Percentiles rank a stretch among this genome's conserved stretches.
These are phyloP conservation scores for Chaetomiaceae sp. DNA, from an alignment of 2,329 filamentous ascomycete species.

Conservation along the genomic window DNA sequence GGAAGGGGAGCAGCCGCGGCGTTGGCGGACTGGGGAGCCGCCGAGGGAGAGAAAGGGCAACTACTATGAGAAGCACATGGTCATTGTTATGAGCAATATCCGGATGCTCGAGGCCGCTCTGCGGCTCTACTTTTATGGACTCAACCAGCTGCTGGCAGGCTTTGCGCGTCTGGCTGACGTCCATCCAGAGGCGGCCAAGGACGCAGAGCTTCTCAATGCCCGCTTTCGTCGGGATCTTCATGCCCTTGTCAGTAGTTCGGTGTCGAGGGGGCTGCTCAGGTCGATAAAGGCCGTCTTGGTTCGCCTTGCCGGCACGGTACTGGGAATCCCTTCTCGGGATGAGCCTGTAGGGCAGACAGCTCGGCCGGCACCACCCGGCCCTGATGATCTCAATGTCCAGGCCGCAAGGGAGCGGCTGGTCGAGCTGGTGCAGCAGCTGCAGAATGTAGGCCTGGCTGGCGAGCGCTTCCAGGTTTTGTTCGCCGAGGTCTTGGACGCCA, in stretches of 20 bases:
- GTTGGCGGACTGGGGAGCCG: neutral
- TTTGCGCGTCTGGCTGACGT: slow-evolving; percentile 32
- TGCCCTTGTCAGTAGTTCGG: slow-evolving; percentile 60
- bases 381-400: slow-evolving; percentile 30
- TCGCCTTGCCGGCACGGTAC: slow-evolving; percentile 46
- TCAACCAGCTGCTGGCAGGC: slow-evolving; percentile 47
- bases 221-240: slow-evolving; percentile 57
- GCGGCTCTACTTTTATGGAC: slow-evolving; percentile 51
- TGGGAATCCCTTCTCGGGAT: slow-evolving; percentile 33
- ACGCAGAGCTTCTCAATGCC: slow-evolving; percentile 36
- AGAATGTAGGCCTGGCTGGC: slow-evolving; percentile 62
- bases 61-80: slow-evolving; percentile 40
- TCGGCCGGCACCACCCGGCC: slow-evolving; percentile 23
- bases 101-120: slow-evolving; percentile 56
- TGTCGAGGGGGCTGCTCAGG: slow-evolving; percentile 47
- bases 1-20: neutral
- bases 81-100: slow-evolving; percentile 45
- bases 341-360: slow-evolving; percentile 6
- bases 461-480: slow-evolving; percentile 66
- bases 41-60: slow-evolving; percentile 10
- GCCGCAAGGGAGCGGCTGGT: slow-evolving; percentile 48
- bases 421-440: slow-evolving; percentile 53
- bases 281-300: slow-evolving; percentile 53
- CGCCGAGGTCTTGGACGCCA: slow-evolving; percentile 63
- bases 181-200: slow-evolving; percentile 30